A percentile compares a stretch with the other conserved stretches of the same genome.
Evolutionary conservation across 2,329 filamentous ascomycete genomes (phyloP).

Genomic region (Colletotrichum sidae): DNA sequence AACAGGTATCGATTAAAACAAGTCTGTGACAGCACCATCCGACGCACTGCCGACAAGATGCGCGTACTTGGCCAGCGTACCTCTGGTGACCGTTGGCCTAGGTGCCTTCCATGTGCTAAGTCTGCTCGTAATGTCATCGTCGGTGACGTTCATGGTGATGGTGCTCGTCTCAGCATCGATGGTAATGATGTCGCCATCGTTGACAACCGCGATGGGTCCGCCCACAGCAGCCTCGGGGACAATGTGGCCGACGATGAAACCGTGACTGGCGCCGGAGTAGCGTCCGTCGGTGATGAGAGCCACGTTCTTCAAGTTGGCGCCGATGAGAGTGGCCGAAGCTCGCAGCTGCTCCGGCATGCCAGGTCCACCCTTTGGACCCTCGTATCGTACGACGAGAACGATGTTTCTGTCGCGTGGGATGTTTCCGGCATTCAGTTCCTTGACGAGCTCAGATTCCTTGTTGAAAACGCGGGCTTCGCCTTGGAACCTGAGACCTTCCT

Average conservation of each 20-base stretch:
- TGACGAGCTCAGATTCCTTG: constrained; percentile 83
- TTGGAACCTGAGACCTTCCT: constrained; percentile 86
- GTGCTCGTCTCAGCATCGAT: constrained; percentile 88
- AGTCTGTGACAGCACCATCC: constrained; percentile 89
- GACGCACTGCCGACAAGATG: constrained; percentile 89
- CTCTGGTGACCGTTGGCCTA: constrained; percentile 78
- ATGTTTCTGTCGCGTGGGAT: constrained; percentile 75
- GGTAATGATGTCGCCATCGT: constrained; percentile 83
- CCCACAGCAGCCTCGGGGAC: constrained; percentile 90
- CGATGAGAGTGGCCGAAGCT: constrained; percentile 91
- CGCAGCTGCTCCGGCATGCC: constrained; percentile 97
- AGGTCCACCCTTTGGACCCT: constrained; percentile 91
- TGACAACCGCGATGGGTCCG: constrained; percentile 86
- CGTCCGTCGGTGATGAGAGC: constrained; percentile 93
- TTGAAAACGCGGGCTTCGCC: constrained; percentile 88
- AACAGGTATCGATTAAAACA: neutral
- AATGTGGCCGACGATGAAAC: constrained; percentile 94
- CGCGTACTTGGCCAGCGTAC: constrained; percentile 91
- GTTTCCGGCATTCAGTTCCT: constrained; percentile 77
- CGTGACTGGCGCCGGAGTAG: constrained; percentile 89
- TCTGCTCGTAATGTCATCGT: constrained; percentile 77
- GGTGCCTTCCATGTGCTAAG: constrained; percentile 77
- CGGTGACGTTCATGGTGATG: constrained; percentile 70
- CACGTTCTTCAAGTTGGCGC: constrained; percentile 86
- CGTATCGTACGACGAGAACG: constrained; percentile 93